Evolutionary conservation across 2,329 filamentous ascomycete species (phyloP), one percentile per base, ranked within the genome.

Genomic region (Verticillium albo-atrum): DNA sequence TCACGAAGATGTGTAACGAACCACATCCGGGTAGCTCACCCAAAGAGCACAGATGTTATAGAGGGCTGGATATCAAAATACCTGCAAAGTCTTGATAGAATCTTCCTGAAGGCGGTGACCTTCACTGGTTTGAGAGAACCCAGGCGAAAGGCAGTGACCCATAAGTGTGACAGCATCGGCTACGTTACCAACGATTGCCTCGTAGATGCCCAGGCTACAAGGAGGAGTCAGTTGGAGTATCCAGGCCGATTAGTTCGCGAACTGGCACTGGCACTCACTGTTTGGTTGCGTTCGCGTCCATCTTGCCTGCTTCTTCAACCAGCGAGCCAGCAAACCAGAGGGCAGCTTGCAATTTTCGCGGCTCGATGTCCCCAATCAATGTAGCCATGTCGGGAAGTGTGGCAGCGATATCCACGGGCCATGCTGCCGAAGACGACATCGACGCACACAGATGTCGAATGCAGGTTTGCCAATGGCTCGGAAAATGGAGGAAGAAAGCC

Each of bases 401-500:
- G 60, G 74, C 71, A 23, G 78, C 77, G 28, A 17, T 5, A 77
- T 30, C 25, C 9, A 53, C 5, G 4, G 51, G 51, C 25, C 17
- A 53, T 7, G 25, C 6, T 53, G 51, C 25, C 64, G 58, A 26
- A 12, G 28, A 20, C 10, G 30, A 35, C 14, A 32, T 35, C 15
- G 54, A 55, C 20, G 66, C 63, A 35, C 61, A 61, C 42, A 86
- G 67, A n/a, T 89, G 87, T 37, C 79, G 80, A 34, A 92, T 72
- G 62, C 87, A 90, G 56, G 75, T 76, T n/a, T 79, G 77, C 89
- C 90, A 94, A 6, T 83, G 76, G 12, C 80, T 75, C 12, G 89
- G 84, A 62, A 90, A 89, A 60, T 88, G 88, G 32, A 91, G 79
- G 68, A 90, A 92, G 68, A 89, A 92, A 23, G 89, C 89, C 17